Percentiles rank a stretch among this genome's conserved stretches.
Evolutionary conservation across 257 asterid genomes (phyloP).

Genomic region (Catharanthus roseus): DNA sequence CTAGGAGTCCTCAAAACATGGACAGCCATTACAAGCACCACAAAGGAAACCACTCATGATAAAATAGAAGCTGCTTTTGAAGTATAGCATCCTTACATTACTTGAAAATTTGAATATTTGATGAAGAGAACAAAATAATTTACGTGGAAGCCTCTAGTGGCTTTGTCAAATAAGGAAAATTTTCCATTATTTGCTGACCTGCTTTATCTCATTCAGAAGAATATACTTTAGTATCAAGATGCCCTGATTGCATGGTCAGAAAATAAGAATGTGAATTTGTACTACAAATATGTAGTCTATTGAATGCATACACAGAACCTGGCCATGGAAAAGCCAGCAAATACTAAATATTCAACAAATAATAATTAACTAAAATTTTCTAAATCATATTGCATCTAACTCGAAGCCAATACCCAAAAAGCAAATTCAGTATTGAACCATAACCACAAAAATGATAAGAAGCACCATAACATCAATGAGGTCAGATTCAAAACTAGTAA

Average conservation of each 20-base stretch:
- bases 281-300: background rate
- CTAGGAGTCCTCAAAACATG: no score
- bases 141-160: background rate
- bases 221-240: background rate
- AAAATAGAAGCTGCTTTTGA: background rate
- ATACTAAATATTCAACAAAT: background rate
- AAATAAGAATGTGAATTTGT: background rate
- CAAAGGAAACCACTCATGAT: background rate
- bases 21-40: no score
- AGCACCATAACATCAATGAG: conserved; percentile 6
- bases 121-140: background rate
- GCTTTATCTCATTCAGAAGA: background rate
- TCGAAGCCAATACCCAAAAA: background rate
- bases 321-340: background rate
- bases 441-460: background rate
- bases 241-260: no score
- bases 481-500: conserved; percentile 15
- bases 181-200: no score
- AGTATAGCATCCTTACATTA: background rate
- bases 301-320: background rate
- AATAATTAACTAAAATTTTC: background rate
- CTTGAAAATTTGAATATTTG: background rate
- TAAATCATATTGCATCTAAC: background rate
- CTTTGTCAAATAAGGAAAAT: no score
- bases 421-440: background rate